Conservation (phyloP, 2,329 filamentous ascomycete genomes). For the Colletotrichum higginsianum region DNA sequence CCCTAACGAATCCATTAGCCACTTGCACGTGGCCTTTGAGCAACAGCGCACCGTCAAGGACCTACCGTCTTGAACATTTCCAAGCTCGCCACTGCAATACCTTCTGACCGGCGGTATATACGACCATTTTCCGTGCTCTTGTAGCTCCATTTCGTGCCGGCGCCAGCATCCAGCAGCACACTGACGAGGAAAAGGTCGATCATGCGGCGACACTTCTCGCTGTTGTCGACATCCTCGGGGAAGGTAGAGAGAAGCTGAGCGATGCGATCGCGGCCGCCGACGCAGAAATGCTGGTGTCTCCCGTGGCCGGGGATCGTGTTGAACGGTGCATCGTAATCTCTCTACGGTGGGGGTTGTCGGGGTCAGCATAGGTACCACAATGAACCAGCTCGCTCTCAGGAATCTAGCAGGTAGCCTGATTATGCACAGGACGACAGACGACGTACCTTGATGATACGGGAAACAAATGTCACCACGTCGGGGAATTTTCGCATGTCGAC, state of each 20-base stretch:
- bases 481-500: conserved; percentile 89
- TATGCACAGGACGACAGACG: neutral
- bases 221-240: conserved; percentile 77
- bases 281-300: conserved; percentile 86
- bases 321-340: conserved; percentile 71
- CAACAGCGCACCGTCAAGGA: conserved; percentile 7
- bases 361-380: conserved; percentile 20
- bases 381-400: conserved; percentile 1
- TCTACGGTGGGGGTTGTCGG: conserved; percentile 50
- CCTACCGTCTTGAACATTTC: conserved; percentile 91
- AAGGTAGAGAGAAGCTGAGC: conserved; percentile 80
- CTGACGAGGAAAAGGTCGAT: conserved; percentile 86
- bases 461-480: conserved; percentile 88
- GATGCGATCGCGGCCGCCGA: conserved; percentile 83
- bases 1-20: conserved; percentile 62
- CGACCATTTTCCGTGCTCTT: conserved; percentile 91
- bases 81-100: conserved; percentile 80
- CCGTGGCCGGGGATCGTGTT: conserved; percentile 86
- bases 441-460: conserved; percentile 93
- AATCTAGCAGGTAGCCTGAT: neutral
- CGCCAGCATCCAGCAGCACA: conserved; percentile 88
- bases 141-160: conserved; percentile 92
- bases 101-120: conserved; percentile 87
- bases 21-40: neutral
- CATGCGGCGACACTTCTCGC: conserved; percentile 81